Evolutionary conservation across 805 yeast genomes (phyloP).

Genomic region (Candida corydali): DNA sequence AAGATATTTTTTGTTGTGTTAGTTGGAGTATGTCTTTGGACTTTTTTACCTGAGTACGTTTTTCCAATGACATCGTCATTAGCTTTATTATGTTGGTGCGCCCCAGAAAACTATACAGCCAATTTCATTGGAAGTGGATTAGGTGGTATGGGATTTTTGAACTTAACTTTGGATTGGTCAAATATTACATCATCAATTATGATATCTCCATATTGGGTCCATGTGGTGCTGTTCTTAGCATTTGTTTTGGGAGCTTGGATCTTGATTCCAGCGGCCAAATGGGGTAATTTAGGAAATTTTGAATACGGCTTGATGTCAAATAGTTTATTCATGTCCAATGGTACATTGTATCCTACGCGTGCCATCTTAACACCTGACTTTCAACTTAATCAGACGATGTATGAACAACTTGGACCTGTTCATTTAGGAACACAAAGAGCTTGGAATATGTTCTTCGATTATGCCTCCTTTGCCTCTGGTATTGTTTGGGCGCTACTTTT

Average conservation of each 20-base stretch:
- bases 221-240: conserved; percentile 39
- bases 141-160: conserved; percentile 45
- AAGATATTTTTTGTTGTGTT: conserved; percentile 30
- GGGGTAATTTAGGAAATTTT: conserved; percentile 27
- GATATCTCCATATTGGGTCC: conserved; percentile 47
- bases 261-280: conserved; percentile 41
- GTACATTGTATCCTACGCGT: conserved; percentile 35
- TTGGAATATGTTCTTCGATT: conserved; percentile 46
- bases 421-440: conserved; percentile 42
- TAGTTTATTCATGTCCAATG: conserved; percentile 28
- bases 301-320: conserved; percentile 44
- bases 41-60: conserved; percentile 41
- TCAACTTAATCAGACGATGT: conserved; percentile 39
- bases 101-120: conserved; percentile 32
- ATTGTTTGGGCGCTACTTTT: conserved; percentile 36
- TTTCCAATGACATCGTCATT: conserved; percentile 45
- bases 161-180: conserved; percentile 45
- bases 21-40: conserved; percentile 35
- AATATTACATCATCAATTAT: conserved; percentile 44
- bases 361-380: conserved; percentile 34
- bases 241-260: conserved; percentile 44
- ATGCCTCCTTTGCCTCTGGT: conserved; percentile 44
- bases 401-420: conserved; percentile 37
- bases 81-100: conserved; percentile 43
- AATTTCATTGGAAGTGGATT: conserved; percentile 45